These are phyloP conservation scores for Diaporthe longicolla DNA, from an alignment of 2,329 filamentous ascomycete genomes.

Conservation along the genomic window DNA sequence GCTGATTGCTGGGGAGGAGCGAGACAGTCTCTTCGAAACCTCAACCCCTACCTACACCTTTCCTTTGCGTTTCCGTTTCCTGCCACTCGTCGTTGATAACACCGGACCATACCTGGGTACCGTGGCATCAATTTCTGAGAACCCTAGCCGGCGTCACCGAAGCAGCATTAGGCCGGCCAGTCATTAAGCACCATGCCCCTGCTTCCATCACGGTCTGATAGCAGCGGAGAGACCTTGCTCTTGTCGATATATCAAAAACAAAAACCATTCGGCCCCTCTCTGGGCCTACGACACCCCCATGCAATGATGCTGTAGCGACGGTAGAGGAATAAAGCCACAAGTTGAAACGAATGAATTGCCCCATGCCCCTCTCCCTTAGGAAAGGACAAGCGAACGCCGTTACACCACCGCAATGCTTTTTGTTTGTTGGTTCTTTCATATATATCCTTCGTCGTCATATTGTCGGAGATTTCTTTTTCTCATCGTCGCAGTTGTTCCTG, in stretches of 20 bases:
- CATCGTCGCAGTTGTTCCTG: not conserved
- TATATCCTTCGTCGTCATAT: constrained; percentile 7
- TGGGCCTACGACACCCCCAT: not conserved
- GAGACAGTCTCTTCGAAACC: not conserved
- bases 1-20: not conserved
- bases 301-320: constrained; percentile 35
- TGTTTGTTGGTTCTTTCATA: constrained; percentile 34
- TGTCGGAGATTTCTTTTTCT: not conserved
- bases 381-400: constrained; percentile 22
- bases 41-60: too few relatives aligned
- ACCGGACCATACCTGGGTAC: not conserved
- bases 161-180: not conserved
- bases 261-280: too few relatives aligned
- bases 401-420: constrained; percentile 38
- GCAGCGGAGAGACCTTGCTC: not conserved
- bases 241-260: not conserved
- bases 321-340: not conserved
- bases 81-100: not conserved
- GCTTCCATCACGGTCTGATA: too few relatives aligned
- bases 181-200: constrained; percentile 5
- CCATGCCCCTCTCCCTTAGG: not conserved
- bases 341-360: constrained; percentile 22
- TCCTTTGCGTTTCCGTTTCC: not conserved
- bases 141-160: too few relatives aligned
- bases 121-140: not conserved